A percentile compares a stretch with the other conserved stretches of the same genome.
Evolutionary conservation across 2,329 filamentous ascomycete genomes (phyloP).

Genomic region (Colletotrichum scovillei): DNA sequence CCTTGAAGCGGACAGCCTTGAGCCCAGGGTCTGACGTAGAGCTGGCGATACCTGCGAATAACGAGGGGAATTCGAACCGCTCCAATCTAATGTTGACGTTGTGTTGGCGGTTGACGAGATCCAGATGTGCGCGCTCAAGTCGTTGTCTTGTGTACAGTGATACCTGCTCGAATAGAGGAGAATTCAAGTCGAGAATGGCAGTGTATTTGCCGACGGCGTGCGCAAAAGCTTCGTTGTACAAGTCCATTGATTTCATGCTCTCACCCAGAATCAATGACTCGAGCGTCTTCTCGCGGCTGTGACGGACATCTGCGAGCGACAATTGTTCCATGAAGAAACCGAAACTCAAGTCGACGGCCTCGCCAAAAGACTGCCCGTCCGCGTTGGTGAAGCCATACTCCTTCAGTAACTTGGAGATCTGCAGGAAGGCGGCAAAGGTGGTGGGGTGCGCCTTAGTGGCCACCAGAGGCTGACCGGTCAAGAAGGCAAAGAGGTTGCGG

Average conservation of each 20-base stretch:
- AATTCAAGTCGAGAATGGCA: slow-evolving; percentile 74
- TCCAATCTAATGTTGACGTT: slow-evolving; percentile 80
- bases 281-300: slow-evolving; percentile 87
- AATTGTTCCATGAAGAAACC: slow-evolving; percentile 82
- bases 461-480: slow-evolving; percentile 72
- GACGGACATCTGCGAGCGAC: slow-evolving; percentile 80
- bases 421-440: slow-evolving; percentile 65
- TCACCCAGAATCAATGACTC: slow-evolving; percentile 92
- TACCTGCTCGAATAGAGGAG: slow-evolving; percentile 77
- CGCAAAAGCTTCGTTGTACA: slow-evolving; percentile 93
- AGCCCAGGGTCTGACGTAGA: slow-evolving; percentile 83
- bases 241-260: slow-evolving; percentile 80
- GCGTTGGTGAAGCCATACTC: slow-evolving; percentile 67
- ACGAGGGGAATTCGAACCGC: slow-evolving; percentile 89
- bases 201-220: slow-evolving; percentile 91
- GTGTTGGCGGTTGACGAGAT: slow-evolving; percentile 78
- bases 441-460: slow-evolving; percentile 64
- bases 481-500: slow-evolving; percentile 74
- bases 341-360: slow-evolving; percentile 73
- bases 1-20: slow-evolving; percentile 83
- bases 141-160: slow-evolving; percentile 78
- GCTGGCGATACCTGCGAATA: slow-evolving; percentile 89
- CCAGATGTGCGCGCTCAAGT: slow-evolving; percentile 84
- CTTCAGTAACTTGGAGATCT: slow-evolving; percentile 64
- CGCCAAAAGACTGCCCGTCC: slow-evolving; percentile 70